These are phyloP conservation scores for Helenozyma baotianmanensis DNA, from an alignment of 805 yeast species.

Conservation along the genomic window DNA sequence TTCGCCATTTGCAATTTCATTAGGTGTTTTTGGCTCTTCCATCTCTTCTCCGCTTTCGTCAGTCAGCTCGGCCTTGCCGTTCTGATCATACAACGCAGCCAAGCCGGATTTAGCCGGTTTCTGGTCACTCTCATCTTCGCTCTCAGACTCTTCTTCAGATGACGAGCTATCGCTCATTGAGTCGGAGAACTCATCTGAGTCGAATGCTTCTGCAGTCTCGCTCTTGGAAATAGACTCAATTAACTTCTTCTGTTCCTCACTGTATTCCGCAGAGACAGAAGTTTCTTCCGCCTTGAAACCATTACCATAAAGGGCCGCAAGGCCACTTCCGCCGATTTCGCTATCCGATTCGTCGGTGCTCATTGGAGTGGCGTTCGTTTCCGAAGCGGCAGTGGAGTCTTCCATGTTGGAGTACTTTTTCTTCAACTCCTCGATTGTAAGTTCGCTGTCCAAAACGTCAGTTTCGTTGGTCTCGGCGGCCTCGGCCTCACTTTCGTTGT, in stretches of 20 bases:
- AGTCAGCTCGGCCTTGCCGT: slow-evolving; percentile 2
- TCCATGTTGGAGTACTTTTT: slow-evolving; percentile 51
- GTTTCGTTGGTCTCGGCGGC: slow-evolving; percentile 9
- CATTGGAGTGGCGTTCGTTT: slow-evolving; percentile 16
- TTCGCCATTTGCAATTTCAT: slow-evolving; percentile 8
- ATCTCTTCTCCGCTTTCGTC: slow-evolving; percentile 8
- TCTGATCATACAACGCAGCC: slow-evolving; percentile 2
- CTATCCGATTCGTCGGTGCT: slow-evolving; percentile 7
- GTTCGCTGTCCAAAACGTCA: slow-evolving; percentile 41
- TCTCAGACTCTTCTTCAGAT: slow-evolving; percentile 10
- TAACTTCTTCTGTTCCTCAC: slow-evolving; percentile 29
- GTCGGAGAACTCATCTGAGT: slow-evolving; percentile 16
- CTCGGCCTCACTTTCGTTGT: slow-evolving; percentile 20
- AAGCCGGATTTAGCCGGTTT: slow-evolving; percentile 1
- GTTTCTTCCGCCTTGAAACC: slow-evolving; percentile 3
- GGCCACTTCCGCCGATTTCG: slow-evolving; percentile 11
- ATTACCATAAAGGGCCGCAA: slow-evolving; percentile 32
- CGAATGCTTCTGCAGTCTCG: slow-evolving; percentile 15
- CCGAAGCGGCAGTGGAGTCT: slow-evolving; percentile 6
- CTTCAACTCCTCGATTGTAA: slow-evolving; percentile 52
- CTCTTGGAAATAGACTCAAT: slow-evolving; percentile 18
- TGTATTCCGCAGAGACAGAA: slow-evolving; percentile 19
- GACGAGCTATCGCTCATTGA: slow-evolving; percentile 15
- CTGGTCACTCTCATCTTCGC: slow-evolving; percentile 3
- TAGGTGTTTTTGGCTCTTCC: slow-evolving; percentile 11